Evolutionary conservation across 805 yeast genomes (phyloP).

Genomic region (Komagataella kurtzmanii): DNA sequence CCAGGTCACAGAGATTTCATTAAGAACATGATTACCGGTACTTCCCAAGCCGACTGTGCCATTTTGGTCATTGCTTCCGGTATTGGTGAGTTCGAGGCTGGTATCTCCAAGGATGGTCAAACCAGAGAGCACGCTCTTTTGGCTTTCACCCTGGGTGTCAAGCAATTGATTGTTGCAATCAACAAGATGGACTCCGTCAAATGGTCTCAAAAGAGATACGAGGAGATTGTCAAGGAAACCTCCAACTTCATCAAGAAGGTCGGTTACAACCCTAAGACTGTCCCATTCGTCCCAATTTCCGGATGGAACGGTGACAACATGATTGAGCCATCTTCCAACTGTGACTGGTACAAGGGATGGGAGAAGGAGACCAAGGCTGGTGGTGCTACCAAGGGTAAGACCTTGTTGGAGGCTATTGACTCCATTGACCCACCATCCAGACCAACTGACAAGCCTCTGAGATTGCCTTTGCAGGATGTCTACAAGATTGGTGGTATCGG

Average conservation of each 20-base stretch:
- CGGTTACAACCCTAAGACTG: conserved; percentile 73
- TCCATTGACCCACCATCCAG: conserved; percentile 69
- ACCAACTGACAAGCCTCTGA: conserved; percentile 79
- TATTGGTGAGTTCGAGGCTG: conserved; percentile 91
- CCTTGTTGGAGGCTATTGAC: conserved; percentile 77
- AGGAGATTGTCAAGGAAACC: conserved; percentile 66
- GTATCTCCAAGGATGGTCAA: conserved; percentile 90
- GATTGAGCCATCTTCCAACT: conserved; percentile 73
- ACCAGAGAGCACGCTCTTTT: conserved; percentile 91
- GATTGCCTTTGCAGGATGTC: conserved; percentile 83
- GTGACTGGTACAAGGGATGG: conserved; percentile 88
- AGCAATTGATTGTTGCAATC: conserved; percentile 77
- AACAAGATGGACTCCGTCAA: conserved; percentile 93
- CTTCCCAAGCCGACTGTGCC: conserved; percentile 90
- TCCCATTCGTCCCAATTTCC: conserved; percentile 82
- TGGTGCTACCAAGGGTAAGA: conserved; percentile 65
- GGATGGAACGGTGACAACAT: conserved; percentile 93
- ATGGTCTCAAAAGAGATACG: conserved; percentile 74
- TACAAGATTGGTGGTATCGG: conserved; percentile 91
- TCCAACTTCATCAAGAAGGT: conserved; percentile 74
- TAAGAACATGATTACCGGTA: conserved; percentile 93
- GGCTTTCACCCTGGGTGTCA: conserved; percentile 83
- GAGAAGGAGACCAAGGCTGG: conserved; percentile 63
- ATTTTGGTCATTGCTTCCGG: conserved; percentile 85
- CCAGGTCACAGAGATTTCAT: conserved; percentile 96